A percentile compares a stretch with the other conserved stretches of the same genome.
These are phyloP conservation scores for Acanthochlamys bracteata DNA, from an alignment of 106 monocot genomes.

Conservation along the genomic window DNA sequence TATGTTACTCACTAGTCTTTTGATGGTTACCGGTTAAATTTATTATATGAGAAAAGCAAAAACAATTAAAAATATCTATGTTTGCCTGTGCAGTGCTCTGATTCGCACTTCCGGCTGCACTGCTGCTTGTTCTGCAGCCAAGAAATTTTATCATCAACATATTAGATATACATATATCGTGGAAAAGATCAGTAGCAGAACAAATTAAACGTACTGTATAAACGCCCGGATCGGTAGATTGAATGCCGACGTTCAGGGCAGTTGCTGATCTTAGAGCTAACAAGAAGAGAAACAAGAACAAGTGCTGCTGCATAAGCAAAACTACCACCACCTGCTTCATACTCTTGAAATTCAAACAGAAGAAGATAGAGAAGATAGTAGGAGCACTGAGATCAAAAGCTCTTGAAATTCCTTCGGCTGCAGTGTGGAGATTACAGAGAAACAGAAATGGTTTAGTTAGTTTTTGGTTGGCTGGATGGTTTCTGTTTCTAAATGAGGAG, in stretches of 20 bases:
- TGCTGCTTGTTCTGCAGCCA: conserved; percentile 19
- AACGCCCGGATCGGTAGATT: conserved; percentile 11
- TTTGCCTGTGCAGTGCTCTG: conserved; percentile 37
- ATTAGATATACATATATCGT: too few relatives aligned
- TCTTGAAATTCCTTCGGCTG: neutral
- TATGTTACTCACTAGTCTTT: too few relatives aligned
- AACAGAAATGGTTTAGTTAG: too few relatives aligned
- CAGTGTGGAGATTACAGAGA: too few relatives aligned
- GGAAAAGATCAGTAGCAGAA: neutral
- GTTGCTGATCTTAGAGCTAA: conserved; percentile 4
- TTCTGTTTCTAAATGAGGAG: too few relatives aligned
- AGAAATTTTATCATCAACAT: neutral
- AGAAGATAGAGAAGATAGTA: too few relatives aligned
- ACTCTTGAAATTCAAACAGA: too few relatives aligned
- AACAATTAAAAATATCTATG: too few relatives aligned
- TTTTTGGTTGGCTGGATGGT: too few relatives aligned
- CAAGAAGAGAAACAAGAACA: neutral
- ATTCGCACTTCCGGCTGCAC: conserved; percentile 59
- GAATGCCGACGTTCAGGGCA: conserved; percentile 49
- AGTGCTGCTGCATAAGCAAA: neutral
- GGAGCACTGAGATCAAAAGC: neutral
- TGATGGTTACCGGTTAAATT: too few relatives aligned
- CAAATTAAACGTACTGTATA: conserved; percentile 18
- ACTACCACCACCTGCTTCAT: neutral
- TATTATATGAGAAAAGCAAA: too few relatives aligned